Base-by-base conservation (phyloP, 257 asterid species). In the Gynochthodes officinalis region DNA sequence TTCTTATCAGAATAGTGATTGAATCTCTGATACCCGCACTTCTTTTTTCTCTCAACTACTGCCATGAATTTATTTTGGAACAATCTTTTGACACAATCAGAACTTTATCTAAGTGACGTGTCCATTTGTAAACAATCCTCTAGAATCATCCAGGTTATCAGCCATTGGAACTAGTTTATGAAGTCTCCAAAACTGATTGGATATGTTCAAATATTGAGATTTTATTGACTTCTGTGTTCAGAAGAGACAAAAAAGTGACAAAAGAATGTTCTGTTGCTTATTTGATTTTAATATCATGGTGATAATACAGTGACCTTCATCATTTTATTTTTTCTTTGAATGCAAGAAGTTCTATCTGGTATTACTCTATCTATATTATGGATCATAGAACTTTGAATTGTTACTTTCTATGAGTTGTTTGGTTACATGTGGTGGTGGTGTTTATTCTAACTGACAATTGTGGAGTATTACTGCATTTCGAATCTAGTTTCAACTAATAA, bases 1-100 rank as follows among this genome's bases (percentile, higher is more conserved):
- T 6, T 64, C 15, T 76, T 74, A n/a, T 21, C 10, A 46, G 39
- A 72, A 43, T 72, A 37, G 42, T 21, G 57, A 60, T 48, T 59
- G 58, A 33, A 66, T 14, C 21, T 25, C 6, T 30, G 32, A 50
- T 42, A 7, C 40, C 48, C 23, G 12, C 7, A 53, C 27, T 69
- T 69, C 15, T 39, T 37, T 19, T n/a, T 67, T 19, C 18, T 30
- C 44, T 21, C 49, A 30, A 42, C 19, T 49, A 2, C 30, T 50
- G 37, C 61, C 23, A 37, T 23, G 25, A 7, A 32, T 18, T 33
- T 69, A 11, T 5, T 32, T 50, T 9, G 61, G 49, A 25, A 30
- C 39, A 69, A 52, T 52, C 64, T 57, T 32, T 35, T 9, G 28
- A 37, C 19, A 18, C 14, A 18, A 39, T 12, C 8, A n/a, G 1